Evolutionary conservation across 352 stramenopile genomes (phyloP).

Genomic region (Halophytophthora polymorphica): DNA sequence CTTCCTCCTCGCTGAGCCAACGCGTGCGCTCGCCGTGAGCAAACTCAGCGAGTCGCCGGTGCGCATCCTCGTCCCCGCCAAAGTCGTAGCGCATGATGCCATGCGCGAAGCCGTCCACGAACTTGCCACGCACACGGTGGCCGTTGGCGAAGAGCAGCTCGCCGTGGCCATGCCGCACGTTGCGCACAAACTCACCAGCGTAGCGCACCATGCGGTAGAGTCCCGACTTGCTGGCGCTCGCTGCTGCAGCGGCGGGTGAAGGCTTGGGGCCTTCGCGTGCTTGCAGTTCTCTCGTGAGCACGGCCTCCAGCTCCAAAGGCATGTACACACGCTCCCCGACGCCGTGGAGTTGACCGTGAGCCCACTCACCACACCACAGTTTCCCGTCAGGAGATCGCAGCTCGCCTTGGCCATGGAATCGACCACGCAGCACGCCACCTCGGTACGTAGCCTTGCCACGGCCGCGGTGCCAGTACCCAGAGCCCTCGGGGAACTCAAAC

Average conservation of each 20-base stretch:
- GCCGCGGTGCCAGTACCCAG: slow-evolving; percentile 54
- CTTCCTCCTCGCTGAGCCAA: slow-evolving; percentile 51
- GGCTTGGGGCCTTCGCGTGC: slow-evolving; percentile 8
- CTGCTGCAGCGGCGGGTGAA: neutral
- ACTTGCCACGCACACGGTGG: slow-evolving; percentile 38
- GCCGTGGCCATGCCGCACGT: slow-evolving; percentile 48
- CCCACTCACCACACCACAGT: slow-evolving; percentile 51
- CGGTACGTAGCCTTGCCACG: slow-evolving; percentile 53
- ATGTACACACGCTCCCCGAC: slow-evolving; percentile 48
- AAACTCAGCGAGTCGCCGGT: slow-evolving; percentile 39
- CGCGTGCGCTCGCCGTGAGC: slow-evolving; percentile 31
- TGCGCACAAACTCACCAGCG: slow-evolving; percentile 41
- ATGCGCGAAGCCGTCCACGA: slow-evolving; percentile 42
- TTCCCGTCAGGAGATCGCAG: slow-evolving; percentile 57
- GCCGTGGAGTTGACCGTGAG: slow-evolving; percentile 46
- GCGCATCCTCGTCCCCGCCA: slow-evolving; percentile 13
- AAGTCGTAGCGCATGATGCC: slow-evolving; percentile 48
- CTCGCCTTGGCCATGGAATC: slow-evolving; percentile 59
- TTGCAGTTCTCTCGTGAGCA: slow-evolving; percentile 33
- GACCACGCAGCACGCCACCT: slow-evolving; percentile 45
- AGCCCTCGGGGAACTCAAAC: slow-evolving; percentile 68
- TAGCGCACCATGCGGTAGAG: slow-evolving; percentile 63
- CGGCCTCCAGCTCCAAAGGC: slow-evolving; percentile 36
- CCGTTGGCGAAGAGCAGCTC: slow-evolving; percentile 58
- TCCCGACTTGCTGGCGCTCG: slow-evolving; percentile 13